Evolutionary conservation across 192 early-diverging fungal species (phyloP).

Genomic region (Kappamyces sp.): DNA sequence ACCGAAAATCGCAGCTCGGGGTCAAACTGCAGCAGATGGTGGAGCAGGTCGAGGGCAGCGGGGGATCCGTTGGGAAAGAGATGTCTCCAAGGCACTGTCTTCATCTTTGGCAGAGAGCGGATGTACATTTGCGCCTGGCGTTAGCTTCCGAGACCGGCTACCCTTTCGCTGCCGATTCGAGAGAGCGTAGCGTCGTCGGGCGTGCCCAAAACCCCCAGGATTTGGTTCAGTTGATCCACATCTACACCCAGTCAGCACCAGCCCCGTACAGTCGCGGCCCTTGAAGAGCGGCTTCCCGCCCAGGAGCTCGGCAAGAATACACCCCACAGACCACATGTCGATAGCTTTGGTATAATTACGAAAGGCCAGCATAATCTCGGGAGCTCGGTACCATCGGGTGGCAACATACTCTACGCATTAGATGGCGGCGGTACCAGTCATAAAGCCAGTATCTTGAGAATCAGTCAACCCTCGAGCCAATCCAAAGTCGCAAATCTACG

Average conservation of each 20-base stretch:
- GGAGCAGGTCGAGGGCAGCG: constrained; percentile 83
- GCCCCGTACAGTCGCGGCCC: constrained; percentile 73
- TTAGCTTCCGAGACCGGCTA: constrained; percentile 21
- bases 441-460: constrained; percentile 80
- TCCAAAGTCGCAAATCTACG: constrained; percentile 96
- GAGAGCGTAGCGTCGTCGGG: constrained; percentile 83
- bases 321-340: constrained; percentile 98
- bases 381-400: constrained; percentile 98
- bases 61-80: constrained; percentile 80
- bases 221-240: constrained; percentile 98
- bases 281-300: constrained; percentile 92
- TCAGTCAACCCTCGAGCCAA: constrained; percentile 86
- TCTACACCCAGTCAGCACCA: constrained; percentile 32
- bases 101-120: constrained; percentile 79
- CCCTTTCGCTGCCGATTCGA: constrained; percentile 85
- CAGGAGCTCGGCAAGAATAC: constrained; percentile 97
- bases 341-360: constrained; percentile 98
- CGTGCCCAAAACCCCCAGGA: constrained; percentile 88
- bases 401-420: constrained; percentile 95
- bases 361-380: constrained; percentile 97
- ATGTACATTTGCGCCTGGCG: constrained; percentile 89
- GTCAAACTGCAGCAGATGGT: constrained; percentile 85
- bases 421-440: constrained; percentile 99
- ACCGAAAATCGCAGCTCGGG: constrained; percentile 88
- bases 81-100: constrained; percentile 76